Base-by-base conservation (phyloP, 805 yeast genomes). In the Wickerhamiella vanderwaltii region DNA sequence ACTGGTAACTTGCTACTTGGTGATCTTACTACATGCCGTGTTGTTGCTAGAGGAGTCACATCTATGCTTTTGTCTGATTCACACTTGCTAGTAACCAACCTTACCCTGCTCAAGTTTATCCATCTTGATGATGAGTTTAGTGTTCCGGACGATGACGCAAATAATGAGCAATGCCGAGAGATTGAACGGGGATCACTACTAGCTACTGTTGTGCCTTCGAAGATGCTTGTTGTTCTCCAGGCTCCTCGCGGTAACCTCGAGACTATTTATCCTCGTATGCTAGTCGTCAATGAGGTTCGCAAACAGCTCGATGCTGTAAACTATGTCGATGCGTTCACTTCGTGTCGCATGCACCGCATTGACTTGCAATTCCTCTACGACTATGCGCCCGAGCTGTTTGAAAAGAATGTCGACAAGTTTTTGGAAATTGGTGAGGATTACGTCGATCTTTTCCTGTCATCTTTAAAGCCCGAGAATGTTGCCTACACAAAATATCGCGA, bases 231-330 rank as follows among this genome's bases (percentile, higher is more conserved):
- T 15, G 76, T 84, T 3, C 66, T 91, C 41, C 95, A 91, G 59
- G 95, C 95, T 4, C 94, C 94, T 45, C 73, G 99, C 58, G 99
- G 99, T 47, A 91, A 91, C 54, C 64, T 91, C 50, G 99, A 91
- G 60, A 86, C 97, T 0, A 81, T 91, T 15, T 78, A 75, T 54
- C 98, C 99, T 11, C 71, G 98, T 58, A 81, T 91, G 35, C 77
- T 91, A 80, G 94, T 88, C 3, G 64, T 91, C 29, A 71, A 82
- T 9, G 91, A 79, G 17, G 93, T 91, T 19, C 72, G 98, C 49
- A 66, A 70, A 25, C 69, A 70, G 49, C 84, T 91, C 46, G 65
- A 69, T 25, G 62, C 65, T 1, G 66, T 61, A 44, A 64, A 73
- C 26, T 91, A 79, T 53, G 65, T 62, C 35, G 68, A 67, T n/a